Evolutionary conservation across 768 basidiomycete species (phyloP), one percentile per base, ranked within the genome.

Genomic region (Tephrocybe sp.): DNA sequence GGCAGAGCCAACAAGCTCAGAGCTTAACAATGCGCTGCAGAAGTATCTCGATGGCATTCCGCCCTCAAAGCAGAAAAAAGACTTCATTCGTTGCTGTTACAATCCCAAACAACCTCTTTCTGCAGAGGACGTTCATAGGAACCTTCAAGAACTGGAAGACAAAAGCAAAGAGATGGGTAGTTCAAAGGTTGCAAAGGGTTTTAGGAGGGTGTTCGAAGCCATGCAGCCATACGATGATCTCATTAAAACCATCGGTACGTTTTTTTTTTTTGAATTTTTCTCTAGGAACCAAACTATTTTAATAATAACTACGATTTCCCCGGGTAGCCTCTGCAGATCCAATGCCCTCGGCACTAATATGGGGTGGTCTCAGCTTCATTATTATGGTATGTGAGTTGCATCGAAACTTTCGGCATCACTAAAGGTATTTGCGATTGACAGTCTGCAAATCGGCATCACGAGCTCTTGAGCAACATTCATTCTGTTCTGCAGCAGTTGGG

Each of bases 351-450:
- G 42, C 42, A 19, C 27, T 42, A 13, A 42, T 42, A 13, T 42
- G 42, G 42, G 42, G 42, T n/a, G 42, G 42, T 29, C 42, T 42
- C 42, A 42, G 25, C n/a, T 15, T 42, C 4, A 42, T 42, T n/a
- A 42, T 42, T 4, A 18, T 16, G 6, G 42, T 42, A 42, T 6
- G 42, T 42, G n/a, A n/a, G n/a, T n/a, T n/a, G n/a, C n/a, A n/a
- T n/a, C n/a, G n/a, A n/a, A n/a, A n/a, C n/a, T n/a, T n/a, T n/a
- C n/a, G n/a, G n/a, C n/a, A n/a, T n/a, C n/a, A n/a, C n/a, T n/a
- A n/a, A n/a, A n/a, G n/a, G n/a, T n/a, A n/a, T n/a, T n/a, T n/a
- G n/a, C n/a, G n/a, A n/a, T n/a, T n/a, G n/a, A n/a, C 18, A 42
- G 42, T 27, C 42, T 42, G 23, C 27, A 27, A 42, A 19, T 42